Evolutionary conservation across 2,329 filamentous ascomycete species (phyloP).

Genomic region (Coniochaeta sp.): DNA sequence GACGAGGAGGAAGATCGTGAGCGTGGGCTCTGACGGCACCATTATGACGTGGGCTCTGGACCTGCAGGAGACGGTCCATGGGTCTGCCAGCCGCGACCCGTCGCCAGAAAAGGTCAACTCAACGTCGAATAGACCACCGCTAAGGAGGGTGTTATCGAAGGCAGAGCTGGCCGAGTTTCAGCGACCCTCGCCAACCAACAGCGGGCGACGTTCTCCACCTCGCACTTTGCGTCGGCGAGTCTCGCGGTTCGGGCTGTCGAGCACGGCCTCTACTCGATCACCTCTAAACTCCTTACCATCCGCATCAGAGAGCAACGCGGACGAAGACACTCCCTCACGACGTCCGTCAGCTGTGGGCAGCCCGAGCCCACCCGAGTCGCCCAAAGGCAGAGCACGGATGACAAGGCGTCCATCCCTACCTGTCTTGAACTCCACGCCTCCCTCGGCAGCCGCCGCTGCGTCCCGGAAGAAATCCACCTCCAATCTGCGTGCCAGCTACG

Average conservation of each 20-base stretch:
- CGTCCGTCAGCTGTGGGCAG: constrained; percentile 35
- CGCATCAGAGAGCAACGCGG: constrained; percentile 28
- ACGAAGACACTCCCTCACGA: constrained; percentile 41
- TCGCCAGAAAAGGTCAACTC: constrained; percentile 44
- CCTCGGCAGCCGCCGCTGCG: constrained; percentile 14
- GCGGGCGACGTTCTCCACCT: constrained; percentile 47
- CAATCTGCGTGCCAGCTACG: constrained; percentile 33
- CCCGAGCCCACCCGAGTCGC: constrained; percentile 42
- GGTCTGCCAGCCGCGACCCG: constrained; percentile 40
- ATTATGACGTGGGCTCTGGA: constrained; percentile 72
- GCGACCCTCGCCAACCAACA: constrained; percentile 33
- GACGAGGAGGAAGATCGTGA: constrained; percentile 55
- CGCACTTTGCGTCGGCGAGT: constrained; percentile 46
- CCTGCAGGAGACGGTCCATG: constrained; percentile 34
- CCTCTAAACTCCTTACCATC: constrained; percentile 35
- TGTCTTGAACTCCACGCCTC: constrained; percentile 30
- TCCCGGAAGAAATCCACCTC: constrained; percentile 43
- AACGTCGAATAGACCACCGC: constrained; percentile 58
- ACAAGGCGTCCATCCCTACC: constrained; percentile 48
- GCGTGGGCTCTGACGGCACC: constrained; percentile 71
- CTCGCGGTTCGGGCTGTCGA: constrained; percentile 41
- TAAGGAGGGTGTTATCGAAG: constrained; percentile 80
- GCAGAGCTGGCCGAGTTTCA: constrained; percentile 80
- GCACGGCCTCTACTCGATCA: constrained; percentile 26
- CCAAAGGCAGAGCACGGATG: constrained; percentile 31